These are phyloP conservation scores for Populus nigra DNA, from an alignment of 345 rosid genomes.

Conservation along the genomic window DNA sequence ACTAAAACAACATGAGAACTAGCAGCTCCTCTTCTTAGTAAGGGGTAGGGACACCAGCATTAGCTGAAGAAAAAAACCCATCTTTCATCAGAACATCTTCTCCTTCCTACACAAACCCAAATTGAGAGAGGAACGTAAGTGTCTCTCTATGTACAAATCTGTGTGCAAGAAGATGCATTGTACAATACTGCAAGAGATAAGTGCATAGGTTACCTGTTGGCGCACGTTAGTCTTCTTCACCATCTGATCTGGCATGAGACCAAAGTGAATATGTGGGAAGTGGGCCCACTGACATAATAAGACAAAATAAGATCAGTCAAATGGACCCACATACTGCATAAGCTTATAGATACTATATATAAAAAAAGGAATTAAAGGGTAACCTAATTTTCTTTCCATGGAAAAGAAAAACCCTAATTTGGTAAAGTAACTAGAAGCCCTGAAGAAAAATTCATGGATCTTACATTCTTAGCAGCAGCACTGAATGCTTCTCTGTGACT, in stretches of 20 bases:
- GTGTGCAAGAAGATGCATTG: background rate
- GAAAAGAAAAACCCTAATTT: constrained; percentile 22
- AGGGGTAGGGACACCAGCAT: constrained; percentile 21
- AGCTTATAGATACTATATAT: no score
- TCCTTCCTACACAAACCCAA: constrained; percentile 18
- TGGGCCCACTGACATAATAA: constrained; percentile 31
- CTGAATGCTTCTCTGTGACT: constrained; percentile 99
- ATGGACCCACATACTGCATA: background rate
- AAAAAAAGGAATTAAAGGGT: constrained; percentile 7
- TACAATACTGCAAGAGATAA: background rate
- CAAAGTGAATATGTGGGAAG: constrained; percentile 31
- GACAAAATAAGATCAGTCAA: background rate
- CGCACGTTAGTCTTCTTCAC: constrained; percentile 24
- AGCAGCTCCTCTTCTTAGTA: constrained; percentile 7
- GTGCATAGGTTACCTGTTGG: constrained; percentile 17
- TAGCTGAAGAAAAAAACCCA: constrained; percentile 22
- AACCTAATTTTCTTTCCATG: constrained; percentile 17
- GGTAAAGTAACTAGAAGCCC: constrained; percentile 27
- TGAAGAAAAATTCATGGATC: constrained; percentile 26
- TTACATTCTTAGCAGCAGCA: constrained; percentile 99
- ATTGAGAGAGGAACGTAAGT: background rate
- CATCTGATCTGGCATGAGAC: constrained; percentile 30
- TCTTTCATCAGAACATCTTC: constrained; percentile 26
- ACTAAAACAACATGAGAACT: background rate
- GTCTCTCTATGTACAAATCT: no score